Evolutionary conservation across 768 basidiomycete genomes (phyloP).

Genomic region (Leccinum truebloodii): DNA sequence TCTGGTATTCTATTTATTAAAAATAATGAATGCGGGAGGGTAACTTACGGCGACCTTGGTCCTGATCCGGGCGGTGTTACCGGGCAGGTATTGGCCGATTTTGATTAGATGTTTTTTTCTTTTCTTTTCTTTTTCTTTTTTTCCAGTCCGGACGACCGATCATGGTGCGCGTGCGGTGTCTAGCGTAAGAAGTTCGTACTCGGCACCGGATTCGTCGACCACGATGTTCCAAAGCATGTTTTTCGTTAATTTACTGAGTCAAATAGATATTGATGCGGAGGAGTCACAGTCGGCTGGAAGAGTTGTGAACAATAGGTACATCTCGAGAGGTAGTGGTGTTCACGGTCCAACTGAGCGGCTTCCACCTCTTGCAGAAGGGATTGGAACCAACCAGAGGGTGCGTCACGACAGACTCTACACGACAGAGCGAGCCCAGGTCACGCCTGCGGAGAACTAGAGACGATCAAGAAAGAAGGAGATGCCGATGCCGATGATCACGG

Average conservation of each 20-base stretch:
- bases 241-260: slow-evolving; percentile 81
- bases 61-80: slow-evolving; percentile 74
- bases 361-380: slow-evolving; percentile 86
- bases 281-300: slow-evolving; percentile 48
- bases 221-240: slow-evolving; percentile 91
- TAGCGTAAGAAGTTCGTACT: slow-evolving; percentile 87
- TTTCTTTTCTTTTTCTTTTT: slow-evolving; percentile 19
- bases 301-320: slow-evolving; percentile 8
- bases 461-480: not conserved
- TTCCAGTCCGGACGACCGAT: slow-evolving; percentile 93
- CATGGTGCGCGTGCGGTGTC: slow-evolving; percentile 81
- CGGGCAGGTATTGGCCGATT: slow-evolving; percentile 59
- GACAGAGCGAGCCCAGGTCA: slow-evolving; percentile 79
- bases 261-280: slow-evolving; percentile 90
- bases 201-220: slow-evolving; percentile 81
- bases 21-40: not conserved
- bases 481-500: slow-evolving; percentile 82
- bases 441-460: slow-evolving; percentile 45
- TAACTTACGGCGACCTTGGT: slow-evolving; percentile 34
- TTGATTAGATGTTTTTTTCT: slow-evolving; percentile 29
- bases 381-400: slow-evolving; percentile 99
- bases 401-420: slow-evolving; percentile 88
- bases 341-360: slow-evolving; percentile 85
- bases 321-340: slow-evolving; percentile 33
- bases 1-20: slow-evolving; percentile 53